Percentiles rank a stretch among this genome's conserved stretches.
Conservation (phyloP, 1,284 basidiomycete species). For the Chondrostereum purpureum region DNA sequence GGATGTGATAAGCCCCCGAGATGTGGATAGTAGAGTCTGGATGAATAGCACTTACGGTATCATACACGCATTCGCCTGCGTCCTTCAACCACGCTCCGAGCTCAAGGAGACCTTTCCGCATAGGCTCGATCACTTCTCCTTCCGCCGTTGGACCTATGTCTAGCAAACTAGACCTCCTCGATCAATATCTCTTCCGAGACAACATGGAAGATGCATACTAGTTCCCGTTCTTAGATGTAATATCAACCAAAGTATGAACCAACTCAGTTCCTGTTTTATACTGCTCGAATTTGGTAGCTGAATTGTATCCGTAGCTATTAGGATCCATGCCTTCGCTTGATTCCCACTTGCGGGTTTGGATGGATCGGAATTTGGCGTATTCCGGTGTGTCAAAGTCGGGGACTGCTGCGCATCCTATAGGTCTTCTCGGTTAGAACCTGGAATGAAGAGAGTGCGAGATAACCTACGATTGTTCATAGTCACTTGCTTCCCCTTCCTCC, state of each 20-base stretch:
- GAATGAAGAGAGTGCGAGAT: not conserved
- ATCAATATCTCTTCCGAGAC: not conserved
- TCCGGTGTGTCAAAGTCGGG: slow-evolving; percentile 56
- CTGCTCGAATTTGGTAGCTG: slow-evolving; percentile 32
- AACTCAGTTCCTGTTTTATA: slow-evolving; percentile 46
- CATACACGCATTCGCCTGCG: slow-evolving; percentile 45
- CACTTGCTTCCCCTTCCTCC: slow-evolving; percentile 42
- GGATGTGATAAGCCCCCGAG: not conserved
- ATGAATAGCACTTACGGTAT: slow-evolving; percentile 31
- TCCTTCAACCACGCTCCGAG: slow-evolving; percentile 45
- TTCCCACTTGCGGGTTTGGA: slow-evolving; percentile 50
- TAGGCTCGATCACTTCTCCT: slow-evolving; percentile 41
- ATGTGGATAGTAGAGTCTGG: not conserved
- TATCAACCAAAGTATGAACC: slow-evolving; percentile 45
- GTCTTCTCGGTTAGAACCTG: not conserved
- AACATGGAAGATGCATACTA: slow-evolving; percentile 26
- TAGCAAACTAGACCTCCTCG: slow-evolving; percentile 29
- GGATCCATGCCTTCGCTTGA: slow-evolving; percentile 49
- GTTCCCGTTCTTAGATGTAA: slow-evolving; percentile 52
- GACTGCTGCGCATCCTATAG: slow-evolving; percentile 32
- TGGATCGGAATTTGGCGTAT: slow-evolving; percentile 42
- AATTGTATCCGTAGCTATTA: slow-evolving; percentile 38
- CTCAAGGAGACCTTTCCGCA: slow-evolving; percentile 39
- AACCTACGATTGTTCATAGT: slow-evolving; percentile 46
- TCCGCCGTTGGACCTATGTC: slow-evolving; percentile 50